Percentiles rank a stretch among this genome's conserved stretches.
These are phyloP conservation scores for Penicillium sp. DNA, from an alignment of 2,329 filamentous ascomycete genomes.

Conservation along the genomic window DNA sequence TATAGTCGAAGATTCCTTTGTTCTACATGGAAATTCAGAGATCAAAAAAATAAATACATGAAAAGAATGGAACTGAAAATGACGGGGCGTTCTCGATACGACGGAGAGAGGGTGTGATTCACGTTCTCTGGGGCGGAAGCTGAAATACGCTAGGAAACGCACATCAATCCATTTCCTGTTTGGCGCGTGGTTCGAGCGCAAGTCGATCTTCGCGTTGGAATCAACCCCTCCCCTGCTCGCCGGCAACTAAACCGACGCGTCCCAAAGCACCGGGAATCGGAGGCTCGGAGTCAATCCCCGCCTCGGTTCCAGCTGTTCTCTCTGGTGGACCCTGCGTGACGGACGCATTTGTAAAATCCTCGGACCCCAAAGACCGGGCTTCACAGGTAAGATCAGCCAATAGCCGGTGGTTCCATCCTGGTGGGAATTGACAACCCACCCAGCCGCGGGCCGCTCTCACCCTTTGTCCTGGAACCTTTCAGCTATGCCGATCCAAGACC, in stretches of 20 bases:
- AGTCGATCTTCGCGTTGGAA: background rate
- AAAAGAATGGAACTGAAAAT: background rate
- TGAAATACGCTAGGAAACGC: background rate
- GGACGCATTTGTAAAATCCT: background rate
- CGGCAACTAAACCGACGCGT: background rate
- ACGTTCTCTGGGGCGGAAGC: background rate
- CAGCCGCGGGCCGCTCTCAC: conserved; percentile 18
- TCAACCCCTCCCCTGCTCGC: background rate
- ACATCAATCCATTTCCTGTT: conserved; percentile 8
- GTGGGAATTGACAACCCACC: conserved; percentile 27
- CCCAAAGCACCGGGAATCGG: background rate
- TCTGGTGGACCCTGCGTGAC: background rate
- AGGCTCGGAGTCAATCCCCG: conserved; percentile 9
- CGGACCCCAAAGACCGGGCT: background rate
- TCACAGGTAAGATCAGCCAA: conserved; percentile 24
- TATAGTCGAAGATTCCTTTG: background rate
- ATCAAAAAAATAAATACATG: background rate
- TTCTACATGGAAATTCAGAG: background rate
- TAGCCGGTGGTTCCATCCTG: conserved; percentile 26
- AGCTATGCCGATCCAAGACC: background rate
- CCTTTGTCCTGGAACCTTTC: conserved; percentile 12
- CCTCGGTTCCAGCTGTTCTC: background rate
- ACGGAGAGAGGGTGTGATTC: background rate
- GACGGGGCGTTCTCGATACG: background rate
- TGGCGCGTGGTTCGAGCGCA: conserved; percentile 8